A percentile compares a stretch with the other conserved stretches of the same genome.
phyloP scores from a whole-genome alignment of 2,329 filamentous ascomycete species.

The Myriosclerotinia curreyana region DNA sequence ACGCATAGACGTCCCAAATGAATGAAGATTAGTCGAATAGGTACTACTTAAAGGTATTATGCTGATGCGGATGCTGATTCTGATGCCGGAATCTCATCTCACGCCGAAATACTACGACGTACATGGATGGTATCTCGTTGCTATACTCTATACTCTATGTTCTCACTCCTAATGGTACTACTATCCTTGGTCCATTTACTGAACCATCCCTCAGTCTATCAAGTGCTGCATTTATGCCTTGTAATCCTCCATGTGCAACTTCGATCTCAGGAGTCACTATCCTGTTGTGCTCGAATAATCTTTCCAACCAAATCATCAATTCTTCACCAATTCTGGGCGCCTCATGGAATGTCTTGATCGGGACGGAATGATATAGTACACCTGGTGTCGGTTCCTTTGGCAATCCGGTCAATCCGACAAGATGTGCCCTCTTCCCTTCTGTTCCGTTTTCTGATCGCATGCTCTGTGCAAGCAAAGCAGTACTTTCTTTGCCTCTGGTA shows the following conservation, averaged over 20 bases:
- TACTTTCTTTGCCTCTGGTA: constrained; percentile 63
- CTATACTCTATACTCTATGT: neutral
- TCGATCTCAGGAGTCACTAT: constrained; percentile 64
- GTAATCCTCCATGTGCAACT: constrained; percentile 59
- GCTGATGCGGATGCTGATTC: too few relatives aligned
- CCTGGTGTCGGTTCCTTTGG: constrained; percentile 49
- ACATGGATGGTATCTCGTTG: neutral
- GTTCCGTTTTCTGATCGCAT: constrained; percentile 25
- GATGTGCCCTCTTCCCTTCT: constrained; percentile 46
- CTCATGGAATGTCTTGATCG: constrained; percentile 74
- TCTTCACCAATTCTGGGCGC: constrained; percentile 60
- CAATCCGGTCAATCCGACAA: constrained; percentile 65
- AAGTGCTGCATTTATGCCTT: constrained; percentile 64
- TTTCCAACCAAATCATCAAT: constrained; percentile 65
- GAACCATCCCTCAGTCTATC: constrained; percentile 64
- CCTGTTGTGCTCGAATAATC: constrained; percentile 52
- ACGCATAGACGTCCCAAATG: neutral
- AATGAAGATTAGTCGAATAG: too few relatives aligned
- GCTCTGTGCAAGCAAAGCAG: constrained; percentile 47
- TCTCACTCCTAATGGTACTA: constrained; percentile 46
- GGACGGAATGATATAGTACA: constrained; percentile 47
- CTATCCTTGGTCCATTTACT: constrained; percentile 65
- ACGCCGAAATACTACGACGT: too few relatives aligned
- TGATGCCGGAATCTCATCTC: too few relatives aligned
- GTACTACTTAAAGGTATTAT: too few relatives aligned